Base-by-base conservation (phyloP, 495 filamentous ascomycete genomes). In the Choiromyces venosus region DNA sequence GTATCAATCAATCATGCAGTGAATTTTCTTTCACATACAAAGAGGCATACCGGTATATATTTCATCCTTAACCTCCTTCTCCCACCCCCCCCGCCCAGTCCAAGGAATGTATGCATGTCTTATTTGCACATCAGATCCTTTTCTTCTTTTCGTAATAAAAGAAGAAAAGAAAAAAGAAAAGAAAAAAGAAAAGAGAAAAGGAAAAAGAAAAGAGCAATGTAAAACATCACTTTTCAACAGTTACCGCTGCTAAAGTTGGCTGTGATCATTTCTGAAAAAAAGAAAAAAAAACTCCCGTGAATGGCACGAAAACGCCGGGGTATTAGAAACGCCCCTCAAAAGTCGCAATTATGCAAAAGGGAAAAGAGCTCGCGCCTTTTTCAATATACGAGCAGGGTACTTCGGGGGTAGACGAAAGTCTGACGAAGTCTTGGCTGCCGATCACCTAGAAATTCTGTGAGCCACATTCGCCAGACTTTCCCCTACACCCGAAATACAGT, bases 101-200 rank as follows among this genome's bases (percentile, higher is more conserved):
- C 52, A 61, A 61, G n/a, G n/a, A 61, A 61, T 61, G 52, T 61
- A 61, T 61, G 52, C 52, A 29, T 25, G 52, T 29, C 52, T 61
- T 29, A 61, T 29, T 29, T 29, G 52, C n/a, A 5, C 52, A 61
- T 61, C 52, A 29, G 52, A 61, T 61, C 52, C 29, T 61, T 29
- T 25, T 0, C 25, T 61, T 29, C 52, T 61, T 61, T 29, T 29
- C 52, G n/a, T 61, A 61, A 14, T 12, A 29, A 29, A 61, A 29
- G 12, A 29, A 29, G 25, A 61, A 25, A 61, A 9, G 52, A 10
- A 29, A 29, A 29, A 29, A n/a, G n/a, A n/a, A 25, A 52, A 25
- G n/a, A 7, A 25, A 25, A n/a, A 12, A 52, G 40, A 42, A n/a
- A n/a, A 25, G n/a, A n/a, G n/a, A n/a, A 25, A 52, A 25, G n/a